Evolutionary conservation across 352 stramenopile genomes (phyloP), one percentile per base, ranked within the genome.

Genomic region (Peronosclerospora sorghi): DNA sequence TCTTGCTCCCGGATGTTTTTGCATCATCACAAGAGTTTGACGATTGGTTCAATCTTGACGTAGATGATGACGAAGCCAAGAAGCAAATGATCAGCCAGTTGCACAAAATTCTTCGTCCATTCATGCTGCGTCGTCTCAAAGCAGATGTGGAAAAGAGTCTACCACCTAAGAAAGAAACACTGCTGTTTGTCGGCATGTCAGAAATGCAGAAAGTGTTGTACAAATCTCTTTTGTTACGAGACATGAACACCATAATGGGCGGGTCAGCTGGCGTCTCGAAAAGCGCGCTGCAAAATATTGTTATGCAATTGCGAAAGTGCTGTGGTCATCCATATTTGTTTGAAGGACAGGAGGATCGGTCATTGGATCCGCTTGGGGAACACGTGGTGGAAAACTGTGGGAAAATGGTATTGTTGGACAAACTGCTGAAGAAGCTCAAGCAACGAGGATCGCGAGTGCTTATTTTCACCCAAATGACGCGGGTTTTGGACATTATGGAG

Each of bases 141-240:
- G 95, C 97, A 35, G 95, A 99, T 67, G 96, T 99, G 3, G 96
- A 99, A 54, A 98, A 98, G 56, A 96, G 71, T 48, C 66, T 98
- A 14, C 95, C 93, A 8, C 90, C 92, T 4, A 99, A 99, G 72
- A 95, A 98, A 56, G 96, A 99, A 64, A 98, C 95, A 8, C 73
- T 96, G 50, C 63, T 97, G 23, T 89, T 96, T 51, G 83, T 95
- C 10, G 79, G 81, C 19, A 91, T 94, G 81, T 88, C 81, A 7
- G 55, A 71, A 19, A 94, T 94, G 78, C 94, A 98, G 55, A 98
- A 98, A 57, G 73, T 86, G 23, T 59, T 98, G 13, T 98, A 98
- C 68, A 97, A 97, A 56, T 96, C 93, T 21, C 65, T 98, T 5
- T 65, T 98, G 14, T 59, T 98, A 19, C 88, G 94, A 34, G 94